phyloP scores from a whole-genome alignment of 2,329 filamentous ascomycete species.

The Bipolaris sorokiniana region DNA sequence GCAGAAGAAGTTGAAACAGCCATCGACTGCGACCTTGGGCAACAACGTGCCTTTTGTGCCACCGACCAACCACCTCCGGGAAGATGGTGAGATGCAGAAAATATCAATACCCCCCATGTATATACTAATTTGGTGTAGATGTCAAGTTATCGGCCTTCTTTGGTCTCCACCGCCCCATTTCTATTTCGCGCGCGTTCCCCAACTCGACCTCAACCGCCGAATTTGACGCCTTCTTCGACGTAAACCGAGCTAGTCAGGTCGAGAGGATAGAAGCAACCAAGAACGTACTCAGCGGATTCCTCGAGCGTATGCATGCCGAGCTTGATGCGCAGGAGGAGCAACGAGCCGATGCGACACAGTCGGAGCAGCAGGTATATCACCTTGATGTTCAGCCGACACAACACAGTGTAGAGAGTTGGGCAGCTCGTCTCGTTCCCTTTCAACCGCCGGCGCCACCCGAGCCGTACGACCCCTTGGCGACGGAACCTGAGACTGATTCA shows the following conservation, averaged over 20 bases:
- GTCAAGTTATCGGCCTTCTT: constrained; percentile 91
- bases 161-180: constrained; percentile 92
- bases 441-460: constrained; percentile 80
- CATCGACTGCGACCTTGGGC: constrained; percentile 33
- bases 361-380: constrained; percentile 42
- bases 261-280: constrained; percentile 54
- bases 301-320: constrained; percentile 49
- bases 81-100: constrained; percentile 60
- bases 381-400: constrained; percentile 40
- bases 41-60: constrained; percentile 71
- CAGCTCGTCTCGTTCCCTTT: constrained; percentile 73
- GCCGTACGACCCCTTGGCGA: constrained; percentile 55
- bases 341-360: constrained; percentile 48
- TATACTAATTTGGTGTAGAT: constrained; percentile 62
- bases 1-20: constrained; percentile 47
- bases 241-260: constrained; percentile 58
- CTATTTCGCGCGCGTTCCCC: constrained; percentile 68
- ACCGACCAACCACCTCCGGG: constrained; percentile 73
- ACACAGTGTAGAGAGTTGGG: constrained; percentile 49
- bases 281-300: constrained; percentile 53
- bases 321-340: constrained; percentile 43
- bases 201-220: constrained; percentile 71
- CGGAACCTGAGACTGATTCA: constrained; percentile 25
- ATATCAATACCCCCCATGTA: neutral
- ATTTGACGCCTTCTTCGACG: constrained; percentile 83